Base-by-base conservation (phyloP, 768 basidiomycete species). In the Hericium rajendrae region DNA sequence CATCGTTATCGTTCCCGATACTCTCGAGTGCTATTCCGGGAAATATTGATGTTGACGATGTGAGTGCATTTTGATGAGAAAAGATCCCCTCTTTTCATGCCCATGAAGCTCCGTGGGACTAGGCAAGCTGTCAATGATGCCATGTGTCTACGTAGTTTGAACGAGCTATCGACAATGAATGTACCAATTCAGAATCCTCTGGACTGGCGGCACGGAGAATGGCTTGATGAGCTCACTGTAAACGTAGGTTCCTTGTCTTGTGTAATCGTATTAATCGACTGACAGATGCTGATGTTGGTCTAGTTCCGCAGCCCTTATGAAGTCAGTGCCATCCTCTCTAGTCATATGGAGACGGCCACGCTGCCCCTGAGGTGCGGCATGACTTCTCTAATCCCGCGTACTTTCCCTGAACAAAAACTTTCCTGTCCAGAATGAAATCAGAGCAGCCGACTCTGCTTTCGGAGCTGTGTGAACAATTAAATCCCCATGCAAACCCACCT, bases 91-190 rank as follows among this genome's bases (percentile, higher is more conserved):
- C 53, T 60, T 57, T 32, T 64, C 37, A 66, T 48, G 41, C 56
- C 53, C 26, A 55, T 46, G 41, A 57, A 80, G 78, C 63, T 64
- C 20, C 66, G 62, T 40, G 69, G 70, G 28, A 71, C 71, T 24
- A 75, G 71, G 61, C 76, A 71, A 59, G 68, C 78, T 15, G 60
- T 89, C 57, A 86, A 85, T 51, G 88, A 90, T 61, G 79, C 81
- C 3, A 71, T 86, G 18, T 81, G 76, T 69, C 38, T 71, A 11
- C 65, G 60, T 16, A 59, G 62, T 8, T 54, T 71, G 3, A 62
- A 68, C 51, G 67, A 67, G 28, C 55, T 72, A 16, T 67, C 68
- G 1, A 65, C 68, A 0, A 59, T 70, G 28, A 68, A 52, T 20
- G 57, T 71, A 4, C 73, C 73, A 1, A 18, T 73, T 2, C 68